Evolutionary conservation across 2,329 filamentous ascomycete species (phyloP), one percentile per base, ranked within the genome.

Genomic region (Intubia oerlemansii): DNA sequence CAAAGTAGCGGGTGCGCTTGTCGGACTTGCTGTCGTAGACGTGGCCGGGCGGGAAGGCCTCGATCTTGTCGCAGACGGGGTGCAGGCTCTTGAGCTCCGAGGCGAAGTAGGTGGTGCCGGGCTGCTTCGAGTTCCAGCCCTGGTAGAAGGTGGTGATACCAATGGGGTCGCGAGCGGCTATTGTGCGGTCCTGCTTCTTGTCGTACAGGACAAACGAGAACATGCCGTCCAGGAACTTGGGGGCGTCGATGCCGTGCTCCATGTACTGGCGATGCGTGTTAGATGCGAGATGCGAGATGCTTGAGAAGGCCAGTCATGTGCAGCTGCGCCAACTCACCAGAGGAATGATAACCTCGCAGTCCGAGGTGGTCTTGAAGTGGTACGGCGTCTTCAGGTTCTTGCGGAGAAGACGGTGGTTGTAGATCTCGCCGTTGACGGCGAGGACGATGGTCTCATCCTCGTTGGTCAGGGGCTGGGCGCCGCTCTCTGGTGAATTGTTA

Each of bases 191-290:
- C 52, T 82, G 71, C 41, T 69, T 74, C 66, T 91, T 92, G 60
- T 98, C 88, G 56, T 92, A 92, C 30, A 98, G 67, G 32, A 98
- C 84, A 58, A 90, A 98, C 11, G 85, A 93, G 66, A 98, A 98
- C 88, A 98, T 98, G 59, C 88, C 88, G 51, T 98, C 88, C 41
- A 98, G 71, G 53, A 81, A 63, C 54, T 85, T 88, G 36, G 88
- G 84, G 33, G 85, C 81, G 46, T 95, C 82, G 41, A 90, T 63
- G 45, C 73, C 88, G 65, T 90, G 68, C 54, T 95, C 72, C 57
- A 82, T 66, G 51, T 98, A 98, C 79, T 91, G 25, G 3, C 14
- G 2, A n/a, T n/a, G n/a, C 19, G 8, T 21, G 19, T 21, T 12
- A 16, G n/a, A 24, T 5, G 23, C 11, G 13, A 12, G 13, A 24